A percentile compares a stretch with the other conserved stretches of the same genome.
phyloP scores from a whole-genome alignment of 2,329 filamentous ascomycete species.

The Leptosphaerulina australis region DNA sequence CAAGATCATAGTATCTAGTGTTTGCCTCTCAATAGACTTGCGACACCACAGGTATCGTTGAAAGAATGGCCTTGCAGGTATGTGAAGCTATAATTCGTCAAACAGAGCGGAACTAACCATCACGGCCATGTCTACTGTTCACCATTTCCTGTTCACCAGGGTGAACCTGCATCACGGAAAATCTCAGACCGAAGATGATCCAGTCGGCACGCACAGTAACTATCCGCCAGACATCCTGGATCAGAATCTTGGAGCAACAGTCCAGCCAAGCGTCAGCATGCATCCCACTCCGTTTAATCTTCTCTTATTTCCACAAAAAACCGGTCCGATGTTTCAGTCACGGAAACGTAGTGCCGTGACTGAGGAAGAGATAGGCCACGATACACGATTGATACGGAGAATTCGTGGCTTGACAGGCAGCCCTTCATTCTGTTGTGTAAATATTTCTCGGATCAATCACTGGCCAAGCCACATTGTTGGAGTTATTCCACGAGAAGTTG shows the following conservation, averaged over 20 bases:
- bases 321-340: not conserved
- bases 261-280: constrained; percentile 6
- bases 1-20: not conserved
- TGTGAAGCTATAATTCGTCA: not conserved
- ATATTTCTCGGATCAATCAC: not conserved
- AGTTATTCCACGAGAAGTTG: not conserved
- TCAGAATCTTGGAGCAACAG: not conserved
- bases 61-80: not conserved
- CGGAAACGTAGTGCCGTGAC: not conserved
- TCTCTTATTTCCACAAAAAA: not conserved
- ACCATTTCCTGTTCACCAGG: not conserved
- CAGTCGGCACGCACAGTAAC: not conserved
- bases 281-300: constrained; percentile 6
- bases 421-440: not conserved
- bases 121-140: not conserved
- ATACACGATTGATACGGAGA: not conserved
- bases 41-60: too few relatives aligned
- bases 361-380: not conserved
- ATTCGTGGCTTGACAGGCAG: not conserved
- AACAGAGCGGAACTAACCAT: not conserved
- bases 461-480: not conserved
- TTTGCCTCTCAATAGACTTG: too few relatives aligned
- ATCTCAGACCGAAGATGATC: not conserved
- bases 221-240: not conserved
- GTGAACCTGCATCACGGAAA: not conserved